phyloP scores from a whole-genome alignment of 192 early-diverging fungal species.

The Pilaira anomala region DNA sequence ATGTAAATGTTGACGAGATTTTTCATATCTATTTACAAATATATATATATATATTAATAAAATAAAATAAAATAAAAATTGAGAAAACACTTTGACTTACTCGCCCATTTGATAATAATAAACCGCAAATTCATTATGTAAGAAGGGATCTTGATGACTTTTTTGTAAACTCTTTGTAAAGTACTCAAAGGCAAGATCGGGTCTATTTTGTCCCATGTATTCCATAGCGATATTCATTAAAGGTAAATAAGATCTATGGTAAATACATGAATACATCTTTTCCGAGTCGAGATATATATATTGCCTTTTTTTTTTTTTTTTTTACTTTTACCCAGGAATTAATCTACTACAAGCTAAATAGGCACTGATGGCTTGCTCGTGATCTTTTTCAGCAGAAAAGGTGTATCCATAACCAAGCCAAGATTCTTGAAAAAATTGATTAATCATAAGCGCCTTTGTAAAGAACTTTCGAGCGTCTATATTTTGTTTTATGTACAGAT shows the following conservation, averaged over 20 bases:
- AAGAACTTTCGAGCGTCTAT: constrained; percentile 66
- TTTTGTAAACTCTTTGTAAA: constrained; percentile 46
- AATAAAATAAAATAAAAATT: not conserved
- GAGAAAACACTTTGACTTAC: constrained; percentile 35
- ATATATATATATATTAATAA: not conserved
- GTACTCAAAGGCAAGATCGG: constrained; percentile 59
- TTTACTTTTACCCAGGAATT: constrained; percentile 58
- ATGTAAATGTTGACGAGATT: constrained; percentile 52
- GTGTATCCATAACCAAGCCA: constrained; percentile 84
- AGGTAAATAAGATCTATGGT: constrained; percentile 58
- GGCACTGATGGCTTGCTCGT: constrained; percentile 74
- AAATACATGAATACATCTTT: not conserved
- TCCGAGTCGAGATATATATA: no score
- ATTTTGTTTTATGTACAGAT: constrained; percentile 57
- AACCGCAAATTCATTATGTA: constrained; percentile 73
- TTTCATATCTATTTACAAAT: constrained; percentile 52
- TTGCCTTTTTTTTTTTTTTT: not conserved
- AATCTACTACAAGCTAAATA: constrained; percentile 63
- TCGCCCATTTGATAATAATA: constrained; percentile 48
- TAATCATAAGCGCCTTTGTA: constrained; percentile 58
- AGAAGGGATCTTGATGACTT: constrained; percentile 60
- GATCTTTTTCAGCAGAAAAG: constrained; percentile 69
- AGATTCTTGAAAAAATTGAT: constrained; percentile 59
- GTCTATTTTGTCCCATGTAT: constrained; percentile 57
- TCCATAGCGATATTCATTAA: constrained; percentile 77